Conservation (phyloP, 1,139 yeast species). For the Suhomyces kunorum region DNA sequence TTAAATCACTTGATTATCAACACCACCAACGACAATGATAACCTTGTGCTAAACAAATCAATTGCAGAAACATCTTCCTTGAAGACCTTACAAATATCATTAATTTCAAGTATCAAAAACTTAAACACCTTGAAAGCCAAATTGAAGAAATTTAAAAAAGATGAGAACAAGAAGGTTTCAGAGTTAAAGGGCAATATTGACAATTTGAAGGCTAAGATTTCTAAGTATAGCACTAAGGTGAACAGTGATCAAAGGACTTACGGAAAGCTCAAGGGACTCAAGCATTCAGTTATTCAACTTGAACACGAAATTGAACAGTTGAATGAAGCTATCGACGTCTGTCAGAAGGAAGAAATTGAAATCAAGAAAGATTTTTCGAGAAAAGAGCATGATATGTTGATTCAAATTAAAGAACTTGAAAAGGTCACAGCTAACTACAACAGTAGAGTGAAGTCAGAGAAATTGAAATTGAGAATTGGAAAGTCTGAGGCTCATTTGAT, state of each 20-base stretch:
- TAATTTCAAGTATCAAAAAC: constrained; percentile 59
- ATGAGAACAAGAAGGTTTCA: constrained; percentile 55
- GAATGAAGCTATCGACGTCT: constrained; percentile 23
- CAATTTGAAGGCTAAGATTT: constrained; percentile 49
- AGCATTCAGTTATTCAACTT: constrained; percentile 43
- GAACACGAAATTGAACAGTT: constrained; percentile 39
- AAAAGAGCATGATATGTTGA: constrained; percentile 24
- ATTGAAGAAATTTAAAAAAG: constrained; percentile 61
- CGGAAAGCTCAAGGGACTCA: constrained; percentile 46
- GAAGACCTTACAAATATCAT: constrained; percentile 61
- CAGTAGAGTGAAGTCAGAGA: constrained; percentile 25
- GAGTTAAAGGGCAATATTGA: constrained; percentile 62
- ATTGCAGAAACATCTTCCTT: constrained; percentile 49
- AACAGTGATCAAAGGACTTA: constrained; percentile 32
- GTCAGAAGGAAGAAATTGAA: constrained; percentile 20
- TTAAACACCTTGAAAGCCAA: constrained; percentile 51
- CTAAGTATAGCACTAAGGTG: constrained; percentile 33
- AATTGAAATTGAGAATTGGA: constrained; percentile 24
- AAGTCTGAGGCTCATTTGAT: constrained; percentile 26
- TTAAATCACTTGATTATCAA: constrained; percentile 33
- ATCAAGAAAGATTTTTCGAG: constrained; percentile 21
- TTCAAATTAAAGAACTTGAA: constrained; percentile 29
- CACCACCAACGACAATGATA: constrained; percentile 37
- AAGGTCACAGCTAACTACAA: constrained; percentile 29
- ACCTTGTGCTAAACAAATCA: constrained; percentile 36